Base-by-base conservation (phyloP, 73 alveolate genomes). In the Diophrys appendiculata region DNA sequence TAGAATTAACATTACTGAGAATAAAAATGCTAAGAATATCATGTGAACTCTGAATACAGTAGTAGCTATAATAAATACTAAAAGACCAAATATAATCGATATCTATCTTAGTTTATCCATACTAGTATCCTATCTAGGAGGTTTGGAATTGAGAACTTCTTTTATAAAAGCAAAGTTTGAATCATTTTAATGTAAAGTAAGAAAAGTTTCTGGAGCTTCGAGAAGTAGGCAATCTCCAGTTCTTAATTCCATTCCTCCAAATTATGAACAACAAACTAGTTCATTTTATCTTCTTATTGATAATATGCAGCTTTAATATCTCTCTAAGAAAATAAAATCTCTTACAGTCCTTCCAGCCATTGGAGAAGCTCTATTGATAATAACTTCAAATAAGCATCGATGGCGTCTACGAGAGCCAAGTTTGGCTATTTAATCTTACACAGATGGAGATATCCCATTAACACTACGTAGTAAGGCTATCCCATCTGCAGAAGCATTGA, bases 191-290 rank as follows among this genome's bases (percentile, higher is more conserved):
- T n/a, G n/a, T n/a, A n/a, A n/a, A n/a, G n/a, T n/a, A n/a, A n/a
- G n/a, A n/a, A n/a, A n/a, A n/a, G n/a, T n/a, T n/a, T n/a, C n/a
- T 11, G 13, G 71, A 23, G 71, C 71, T 23, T 60, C 71, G 25
- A 60, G 71, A 60, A 60, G 71, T 3, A 60, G 13, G 28, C 71
- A 60, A 60, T 60, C 71, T 3, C 71, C 71, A 23, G 18, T 31
- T 23, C 25, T 3, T 3, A 60, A 3, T 13, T 23, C 28, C 11
- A 23, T 23, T 27, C 25, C 71, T 3, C 25, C 71, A 31, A 60
- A 60, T 3, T 60, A 27, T 3, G 25, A 60, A 23, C 71, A 60
- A 31, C 71, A 60, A 60, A 60, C 25, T 3, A 60, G 18, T 23
- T 60, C 71, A 11, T 60, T 31, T 60, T 27, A 60, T 13, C 71